Evolutionary conservation across 371 early-diverging fungal species (phyloP), one percentile per base, ranked within the genome.

Genomic region (Smittium culicis): DNA sequence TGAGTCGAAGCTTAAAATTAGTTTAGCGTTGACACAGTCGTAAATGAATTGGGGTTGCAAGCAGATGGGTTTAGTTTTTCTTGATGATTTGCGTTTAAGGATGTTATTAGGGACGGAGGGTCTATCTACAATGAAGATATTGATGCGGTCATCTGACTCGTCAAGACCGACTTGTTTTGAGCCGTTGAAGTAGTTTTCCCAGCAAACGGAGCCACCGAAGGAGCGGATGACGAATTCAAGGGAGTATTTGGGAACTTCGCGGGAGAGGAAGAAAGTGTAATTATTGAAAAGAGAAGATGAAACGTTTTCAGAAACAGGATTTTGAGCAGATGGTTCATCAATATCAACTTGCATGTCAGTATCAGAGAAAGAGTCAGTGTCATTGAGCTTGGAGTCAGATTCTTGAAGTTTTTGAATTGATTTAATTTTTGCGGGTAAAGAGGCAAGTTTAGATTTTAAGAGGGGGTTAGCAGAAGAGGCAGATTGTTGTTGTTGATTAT

Each of bases 31-130:
- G 73, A 96, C 82, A 71, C 85, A 88, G 74, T 98, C 98, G 71
- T 89, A 95, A 3, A 94, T 82, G 96, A 96, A 98, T 76, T 98
- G 98, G n/a, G 98, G 98, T 78, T 96, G 98, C 32, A 96, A 82
- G 71, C 92, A 96, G n/a, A 79, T 80, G 71, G 95, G 86, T 57
- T 73, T 57, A 28, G 71, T 62, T 45, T 45, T 20, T 11, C 45
- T 20, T 11, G 5, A 11, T 5, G 20, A 5, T 45, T 45, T 45
- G 20, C 45, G 45, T 5, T 45, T 45, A 5, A 45, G 20, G 20
- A 45, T 81, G 69, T 81, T 82, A 69, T 86, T 82, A 66, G 75
- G 75, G 70, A 83, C 81, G 27, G 70, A 71, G 31, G 95, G 94
- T 35, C 96, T 86, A 79, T 98, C 98, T 34, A 84, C 78, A 68